Evolutionary conservation across 2,329 filamentous ascomycete genomes (phyloP).

Genomic region (Penicillium nordicum): DNA sequence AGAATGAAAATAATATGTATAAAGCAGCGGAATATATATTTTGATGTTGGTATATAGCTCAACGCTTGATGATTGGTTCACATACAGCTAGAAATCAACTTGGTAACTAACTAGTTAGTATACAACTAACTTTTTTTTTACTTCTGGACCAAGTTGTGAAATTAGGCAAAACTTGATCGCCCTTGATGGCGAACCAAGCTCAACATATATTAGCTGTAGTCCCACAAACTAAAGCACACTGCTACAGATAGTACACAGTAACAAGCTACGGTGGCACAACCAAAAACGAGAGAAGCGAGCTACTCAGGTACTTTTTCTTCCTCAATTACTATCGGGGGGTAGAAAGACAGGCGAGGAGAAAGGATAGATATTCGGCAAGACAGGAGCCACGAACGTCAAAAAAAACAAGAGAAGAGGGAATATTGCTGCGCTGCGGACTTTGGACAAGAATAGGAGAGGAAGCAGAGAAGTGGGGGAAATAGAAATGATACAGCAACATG

Average conservation of each 20-base stretch:
- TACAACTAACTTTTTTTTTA: too few species aligned
- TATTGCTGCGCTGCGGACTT: conserved; percentile 41
- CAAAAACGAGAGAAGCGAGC: not conserved
- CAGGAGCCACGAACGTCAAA: conserved; percentile 24
- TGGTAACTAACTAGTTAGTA: too few species aligned
- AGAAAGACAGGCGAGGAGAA: conserved; percentile 27
- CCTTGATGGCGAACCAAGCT: not conserved
- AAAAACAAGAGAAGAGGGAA: conserved; percentile 38
- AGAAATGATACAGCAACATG: conserved; percentile 24
- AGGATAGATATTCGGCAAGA: conserved; percentile 24
- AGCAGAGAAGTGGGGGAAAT: conserved; percentile 21
- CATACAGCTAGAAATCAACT: not conserved
- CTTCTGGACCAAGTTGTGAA: not conserved
- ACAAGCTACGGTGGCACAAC: not conserved
- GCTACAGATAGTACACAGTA: not conserved
- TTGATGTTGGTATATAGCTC: not conserved
- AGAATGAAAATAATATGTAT: not conserved
- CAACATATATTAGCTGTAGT: not conserved
- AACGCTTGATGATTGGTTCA: not conserved
- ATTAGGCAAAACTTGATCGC: not conserved
- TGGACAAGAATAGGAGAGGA: conserved; percentile 28
- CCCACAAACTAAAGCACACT: not conserved
- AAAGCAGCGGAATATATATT: not conserved
- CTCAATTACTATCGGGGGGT: conserved; percentile 32
- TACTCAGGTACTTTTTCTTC: conserved; percentile 28